phyloP scores from a whole-genome alignment of 257 asterid genomes.

The Thymus mandschuricus region DNA sequence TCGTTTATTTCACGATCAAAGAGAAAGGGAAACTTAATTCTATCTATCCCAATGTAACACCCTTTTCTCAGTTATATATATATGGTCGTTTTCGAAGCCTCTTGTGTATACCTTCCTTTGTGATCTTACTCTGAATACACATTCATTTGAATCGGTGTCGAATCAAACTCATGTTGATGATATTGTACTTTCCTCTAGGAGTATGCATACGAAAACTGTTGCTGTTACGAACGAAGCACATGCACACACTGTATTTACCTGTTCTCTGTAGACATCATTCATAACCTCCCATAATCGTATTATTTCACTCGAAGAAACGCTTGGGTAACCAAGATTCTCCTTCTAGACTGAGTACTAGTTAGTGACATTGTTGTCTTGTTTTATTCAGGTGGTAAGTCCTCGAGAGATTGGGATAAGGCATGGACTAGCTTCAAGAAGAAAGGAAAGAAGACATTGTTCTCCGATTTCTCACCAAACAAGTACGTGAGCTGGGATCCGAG shows the following conservation, averaged over 20 bases:
- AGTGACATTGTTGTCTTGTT: slow-evolving; percentile 1
- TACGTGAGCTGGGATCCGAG: slow-evolving; percentile 93
- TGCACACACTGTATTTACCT: too few relatives aligned
- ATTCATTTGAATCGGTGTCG: too few relatives aligned
- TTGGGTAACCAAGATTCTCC: too few relatives aligned
- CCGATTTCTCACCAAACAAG: slow-evolving; percentile 73
- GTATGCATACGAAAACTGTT: neutral
- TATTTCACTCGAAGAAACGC: too few relatives aligned
- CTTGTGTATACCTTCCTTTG: neutral
- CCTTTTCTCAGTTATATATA: neutral
- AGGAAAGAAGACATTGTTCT: slow-evolving; percentile 73
- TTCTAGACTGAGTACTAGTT: neutral
- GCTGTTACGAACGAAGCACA: neutral
- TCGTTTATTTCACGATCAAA: too few relatives aligned
- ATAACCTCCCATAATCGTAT: too few relatives aligned
- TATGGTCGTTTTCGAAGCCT: neutral
- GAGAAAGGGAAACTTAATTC: neutral
- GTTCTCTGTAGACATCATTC: too few relatives aligned
- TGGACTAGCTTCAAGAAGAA: slow-evolving; percentile 87
- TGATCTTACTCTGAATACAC: too few relatives aligned
- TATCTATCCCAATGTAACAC: neutral
- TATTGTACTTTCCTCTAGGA: too few relatives aligned
- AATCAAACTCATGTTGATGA: too few relatives aligned
- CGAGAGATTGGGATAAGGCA: slow-evolving; percentile 96
- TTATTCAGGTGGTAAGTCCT: slow-evolving; percentile 59